Percentiles rank a stretch among this genome's conserved stretches.
Conservation (phyloP, 805 yeast genomes). For the Candida ovalis region DNA sequence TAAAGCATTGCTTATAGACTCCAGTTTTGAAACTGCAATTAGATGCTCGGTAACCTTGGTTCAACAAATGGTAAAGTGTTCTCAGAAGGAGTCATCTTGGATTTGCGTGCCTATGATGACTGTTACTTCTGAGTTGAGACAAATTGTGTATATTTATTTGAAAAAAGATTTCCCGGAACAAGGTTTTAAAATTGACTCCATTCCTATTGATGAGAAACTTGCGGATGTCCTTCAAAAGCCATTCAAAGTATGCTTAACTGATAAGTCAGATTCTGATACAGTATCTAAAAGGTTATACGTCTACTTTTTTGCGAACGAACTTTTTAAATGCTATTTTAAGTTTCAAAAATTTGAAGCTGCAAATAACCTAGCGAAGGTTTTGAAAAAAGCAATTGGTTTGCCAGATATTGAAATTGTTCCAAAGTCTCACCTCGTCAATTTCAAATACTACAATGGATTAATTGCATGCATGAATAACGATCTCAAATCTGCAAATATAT, state of each 20-base stretch:
- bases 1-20: slow-evolving; percentile 17
- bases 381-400: slow-evolving; percentile 51
- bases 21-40: slow-evolving; percentile 17
- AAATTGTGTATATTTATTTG: slow-evolving; percentile 15
- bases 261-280: slow-evolving; percentile 51
- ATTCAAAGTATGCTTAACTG: slow-evolving; percentile 75
- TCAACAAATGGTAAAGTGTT: slow-evolving; percentile 11
- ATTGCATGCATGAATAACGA: slow-evolving; percentile 64
- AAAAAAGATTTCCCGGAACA: slow-evolving; percentile 7
- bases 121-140: slow-evolving; percentile 16
- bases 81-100: slow-evolving; percentile 19
- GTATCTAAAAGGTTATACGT: slow-evolving; percentile 59
- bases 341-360: slow-evolving; percentile 69
- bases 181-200: slow-evolving; percentile 8
- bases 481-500: slow-evolving; percentile 44
- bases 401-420: slow-evolving; percentile 46
- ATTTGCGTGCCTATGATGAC: slow-evolving; percentile 17
- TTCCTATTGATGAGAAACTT: slow-evolving; percentile 23
- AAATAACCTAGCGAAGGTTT: slow-evolving; percentile 66
- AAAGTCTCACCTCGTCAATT: slow-evolving; percentile 54
- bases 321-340: slow-evolving; percentile 66
- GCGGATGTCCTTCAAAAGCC: slow-evolving; percentile 54
- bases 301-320: slow-evolving; percentile 64
- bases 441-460: slow-evolving; percentile 66
- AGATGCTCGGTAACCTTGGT: slow-evolving; percentile 14